Percentiles rank a stretch among this genome's conserved stretches.
These are phyloP conservation scores for Cyclotella atomus DNA, from an alignment of 108 stramenopile genomes.

Conservation along the genomic window DNA sequence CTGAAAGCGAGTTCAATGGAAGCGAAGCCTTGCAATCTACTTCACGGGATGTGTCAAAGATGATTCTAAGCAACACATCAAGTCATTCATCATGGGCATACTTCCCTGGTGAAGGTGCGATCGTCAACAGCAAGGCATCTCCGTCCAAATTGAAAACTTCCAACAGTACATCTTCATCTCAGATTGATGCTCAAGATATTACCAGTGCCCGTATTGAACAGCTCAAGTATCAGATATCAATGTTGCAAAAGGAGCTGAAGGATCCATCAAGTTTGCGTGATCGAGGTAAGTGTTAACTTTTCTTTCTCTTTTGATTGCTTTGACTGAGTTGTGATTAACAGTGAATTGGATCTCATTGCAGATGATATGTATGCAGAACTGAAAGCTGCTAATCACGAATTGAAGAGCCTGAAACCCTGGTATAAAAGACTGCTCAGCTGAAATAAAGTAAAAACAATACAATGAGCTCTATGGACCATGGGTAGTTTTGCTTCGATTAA, in stretches of 20 bases:
- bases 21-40: background rate
- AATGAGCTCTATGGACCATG: background rate
- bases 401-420: slow-evolving; percentile 50
- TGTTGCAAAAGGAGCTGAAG: slow-evolving; percentile 56
- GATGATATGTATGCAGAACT: slow-evolving; percentile 74
- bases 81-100: slow-evolving; percentile 49
- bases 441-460: background rate
- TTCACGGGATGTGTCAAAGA: background rate
- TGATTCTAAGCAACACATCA: slow-evolving; percentile 27
- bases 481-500: background rate
- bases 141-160: slow-evolving; percentile 18
- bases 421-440: slow-evolving; percentile 20
- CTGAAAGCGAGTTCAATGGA: background rate
- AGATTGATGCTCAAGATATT: background rate
- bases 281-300: slow-evolving; percentile 1
- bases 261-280: slow-evolving; percentile 65
- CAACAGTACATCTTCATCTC: background rate
- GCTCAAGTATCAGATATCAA: slow-evolving; percentile 57
- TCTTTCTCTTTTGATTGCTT: background rate
- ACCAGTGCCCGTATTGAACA: slow-evolving; percentile 16
- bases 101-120: slow-evolving; percentile 9
- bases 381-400: slow-evolving; percentile 50
- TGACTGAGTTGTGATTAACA: background rate
- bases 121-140: background rate
- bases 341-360: background rate